Evolutionary conservation across 1,284 basidiomycete species (phyloP).

Genomic region (Golubevia pallescens): DNA sequence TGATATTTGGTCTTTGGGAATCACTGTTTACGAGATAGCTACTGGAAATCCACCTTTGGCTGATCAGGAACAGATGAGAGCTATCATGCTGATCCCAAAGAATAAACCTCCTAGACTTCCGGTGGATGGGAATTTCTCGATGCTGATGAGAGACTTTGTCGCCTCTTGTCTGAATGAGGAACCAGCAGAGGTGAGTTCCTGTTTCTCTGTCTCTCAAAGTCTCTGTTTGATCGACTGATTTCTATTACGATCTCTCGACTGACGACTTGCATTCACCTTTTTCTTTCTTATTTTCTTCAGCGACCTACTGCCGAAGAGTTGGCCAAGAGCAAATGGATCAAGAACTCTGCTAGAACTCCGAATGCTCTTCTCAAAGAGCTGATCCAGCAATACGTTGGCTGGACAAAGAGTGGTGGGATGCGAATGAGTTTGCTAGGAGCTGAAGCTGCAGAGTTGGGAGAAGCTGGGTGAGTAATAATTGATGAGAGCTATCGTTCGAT

Average conservation of each 20-base stretch:
- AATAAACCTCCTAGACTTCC: constrained; percentile 80
- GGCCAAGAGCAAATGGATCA: constrained; percentile 90
- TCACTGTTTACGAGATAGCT: constrained; percentile 92
- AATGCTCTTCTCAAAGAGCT: constrained; percentile 82
- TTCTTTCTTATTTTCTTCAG: constrained; percentile 66
- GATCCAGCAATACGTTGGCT: constrained; percentile 75
- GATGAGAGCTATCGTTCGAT: too few species aligned
- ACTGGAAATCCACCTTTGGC: constrained; percentile 89
- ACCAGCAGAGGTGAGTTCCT: constrained; percentile 77
- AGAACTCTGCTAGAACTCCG: constrained; percentile 74
- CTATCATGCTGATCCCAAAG: constrained; percentile 88
- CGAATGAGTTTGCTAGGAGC: constrained; percentile 72
- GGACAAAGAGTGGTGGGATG: constrained; percentile 80
- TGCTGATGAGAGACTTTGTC: constrained; percentile 88
- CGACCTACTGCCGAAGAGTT: constrained; percentile 89
- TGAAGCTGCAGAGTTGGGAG: constrained; percentile 59
- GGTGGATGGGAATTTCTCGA: constrained; percentile 77
- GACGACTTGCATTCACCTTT: neutral
- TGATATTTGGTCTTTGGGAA: constrained; percentile 95
- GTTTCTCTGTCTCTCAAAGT: too few species aligned
- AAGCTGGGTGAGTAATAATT: too few species aligned
- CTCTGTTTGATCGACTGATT: too few species aligned
- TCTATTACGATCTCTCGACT: neutral
- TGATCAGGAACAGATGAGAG: constrained; percentile 83
- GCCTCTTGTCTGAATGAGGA: constrained; percentile 82